phyloP scores from a whole-genome alignment of 192 early-diverging fungal species.

The Backusella psychrophila region DNA sequence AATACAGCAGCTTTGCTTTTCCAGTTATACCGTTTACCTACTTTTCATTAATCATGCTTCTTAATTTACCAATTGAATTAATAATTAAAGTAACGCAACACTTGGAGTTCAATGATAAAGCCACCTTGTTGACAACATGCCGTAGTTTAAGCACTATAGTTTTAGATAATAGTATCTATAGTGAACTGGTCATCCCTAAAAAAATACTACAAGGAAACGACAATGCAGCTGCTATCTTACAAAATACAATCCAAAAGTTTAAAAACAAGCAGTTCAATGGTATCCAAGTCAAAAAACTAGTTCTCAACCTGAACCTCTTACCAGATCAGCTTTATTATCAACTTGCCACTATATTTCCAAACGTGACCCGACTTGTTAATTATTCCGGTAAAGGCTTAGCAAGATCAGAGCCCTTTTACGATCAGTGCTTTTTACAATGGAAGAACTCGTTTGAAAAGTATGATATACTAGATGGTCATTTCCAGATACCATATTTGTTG shows the following conservation, averaged over 20 bases:
- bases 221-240: background rate
- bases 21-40: background rate
- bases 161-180: background rate
- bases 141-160: background rate
- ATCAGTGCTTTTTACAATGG: background rate
- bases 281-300: background rate
- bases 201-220: background rate
- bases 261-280: background rate
- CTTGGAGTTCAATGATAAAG: background rate
- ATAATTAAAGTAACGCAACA: background rate
- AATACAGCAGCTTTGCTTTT: background rate
- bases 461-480: background rate
- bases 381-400: background rate
- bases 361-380: background rate
- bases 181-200: background rate
- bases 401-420: background rate
- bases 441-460: background rate
- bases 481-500: background rate
- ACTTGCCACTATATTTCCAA: background rate
- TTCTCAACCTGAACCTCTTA: background rate
- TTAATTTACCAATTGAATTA: background rate
- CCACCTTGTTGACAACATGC: background rate
- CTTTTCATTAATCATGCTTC: background rate
- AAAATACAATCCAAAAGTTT: background rate
- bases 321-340: background rate